A percentile compares a stretch with the other conserved stretches of the same genome.
These are phyloP conservation scores for Rhizopus arrhizus DNA, from an alignment of 371 early-diverging fungal genomes.

Conservation along the genomic window DNA sequence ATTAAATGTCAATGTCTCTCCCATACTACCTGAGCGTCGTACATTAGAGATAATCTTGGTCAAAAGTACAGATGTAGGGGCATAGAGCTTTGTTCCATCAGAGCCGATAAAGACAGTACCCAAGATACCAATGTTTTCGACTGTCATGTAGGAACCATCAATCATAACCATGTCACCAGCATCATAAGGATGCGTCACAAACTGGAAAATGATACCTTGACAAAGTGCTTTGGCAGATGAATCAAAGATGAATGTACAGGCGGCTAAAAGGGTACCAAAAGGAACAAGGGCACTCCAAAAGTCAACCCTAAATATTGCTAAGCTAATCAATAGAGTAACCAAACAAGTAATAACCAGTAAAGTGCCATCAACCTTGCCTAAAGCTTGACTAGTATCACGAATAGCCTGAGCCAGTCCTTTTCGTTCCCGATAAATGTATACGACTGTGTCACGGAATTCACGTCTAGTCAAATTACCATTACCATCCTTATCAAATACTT, in stretches of 20 bases:
- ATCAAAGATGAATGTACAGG: constrained; percentile 68
- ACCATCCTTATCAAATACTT: constrained; percentile 71
- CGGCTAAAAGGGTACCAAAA: constrained; percentile 62
- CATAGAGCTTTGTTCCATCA: constrained; percentile 76
- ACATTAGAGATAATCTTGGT: constrained; percentile 78
- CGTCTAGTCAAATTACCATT: constrained; percentile 69
- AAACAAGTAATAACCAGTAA: constrained; percentile 55
- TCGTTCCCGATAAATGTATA: constrained; percentile 69
- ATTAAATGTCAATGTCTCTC: constrained; percentile 63
- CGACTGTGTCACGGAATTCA: constrained; percentile 67
- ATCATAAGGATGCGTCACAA: constrained; percentile 68
- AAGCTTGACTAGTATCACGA: constrained; percentile 67
- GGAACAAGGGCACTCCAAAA: constrained; percentile 48
- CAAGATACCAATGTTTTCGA: constrained; percentile 75
- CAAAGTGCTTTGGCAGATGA: constrained; percentile 61
- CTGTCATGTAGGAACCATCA: constrained; percentile 66
- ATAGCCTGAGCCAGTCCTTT: constrained; percentile 64
- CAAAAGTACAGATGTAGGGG: constrained; percentile 71
- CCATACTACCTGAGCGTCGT: constrained; percentile 68
- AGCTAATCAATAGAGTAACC: constrained; percentile 38
- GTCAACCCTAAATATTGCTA: constrained; percentile 64
- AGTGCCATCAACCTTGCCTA: constrained; percentile 70
- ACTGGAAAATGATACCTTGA: constrained; percentile 67
- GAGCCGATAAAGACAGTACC: constrained; percentile 68
- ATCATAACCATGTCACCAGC: constrained; percentile 81